A percentile compares a stretch with the other conserved stretches of the same genome.
Conservation (phyloP, 1,139 yeast genomes). For the Kodamaea plutei region DNA sequence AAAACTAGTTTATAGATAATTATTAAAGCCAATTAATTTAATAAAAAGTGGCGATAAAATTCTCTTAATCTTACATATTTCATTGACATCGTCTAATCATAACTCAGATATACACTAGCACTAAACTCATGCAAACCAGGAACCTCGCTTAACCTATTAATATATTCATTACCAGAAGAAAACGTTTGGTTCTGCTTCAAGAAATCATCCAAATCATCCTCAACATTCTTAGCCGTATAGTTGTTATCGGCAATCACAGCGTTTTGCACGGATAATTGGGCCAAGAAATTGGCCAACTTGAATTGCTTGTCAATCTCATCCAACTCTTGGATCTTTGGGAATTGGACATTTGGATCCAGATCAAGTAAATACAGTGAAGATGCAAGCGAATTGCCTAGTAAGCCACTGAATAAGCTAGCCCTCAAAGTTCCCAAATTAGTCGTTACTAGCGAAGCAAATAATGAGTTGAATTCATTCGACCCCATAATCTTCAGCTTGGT, state of each 20-base stretch:
- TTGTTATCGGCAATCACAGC: slow-evolving; percentile 48
- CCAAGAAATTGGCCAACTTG: slow-evolving; percentile 67
- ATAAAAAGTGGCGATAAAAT: too few relatives aligned
- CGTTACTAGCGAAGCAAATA: slow-evolving; percentile 27
- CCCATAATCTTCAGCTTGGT: slow-evolving; percentile 32
- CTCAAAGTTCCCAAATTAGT: slow-evolving; percentile 29
- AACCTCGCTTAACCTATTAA: slow-evolving; percentile 47
- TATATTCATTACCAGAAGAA: slow-evolving; percentile 39
- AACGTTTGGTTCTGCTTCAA: slow-evolving; percentile 13
- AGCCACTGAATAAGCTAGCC: slow-evolving; percentile 20
- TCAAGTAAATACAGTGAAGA: slow-evolving; percentile 8
- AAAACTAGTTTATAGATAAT: too few relatives aligned
- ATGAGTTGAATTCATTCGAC: slow-evolving; percentile 21
- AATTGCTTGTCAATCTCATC: slow-evolving; percentile 23
- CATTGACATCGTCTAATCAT: too few relatives aligned
- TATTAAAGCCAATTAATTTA: too few relatives aligned
- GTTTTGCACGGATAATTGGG: slow-evolving; percentile 65
- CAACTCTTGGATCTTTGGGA: slow-evolving; percentile 18
- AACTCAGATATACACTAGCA: slow-evolving; percentile 87
- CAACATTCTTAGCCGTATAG: slow-evolving; percentile 28
- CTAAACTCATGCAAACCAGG: slow-evolving; percentile 81
- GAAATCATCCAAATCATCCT: slow-evolving; percentile 37
- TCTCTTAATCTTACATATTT: background rate
- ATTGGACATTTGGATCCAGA: slow-evolving; percentile 2
- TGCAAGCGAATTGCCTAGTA: slow-evolving; percentile 9